Conservation (phyloP, 495 filamentous ascomycete genomes). For the Clohesyomyces aquaticus region DNA sequence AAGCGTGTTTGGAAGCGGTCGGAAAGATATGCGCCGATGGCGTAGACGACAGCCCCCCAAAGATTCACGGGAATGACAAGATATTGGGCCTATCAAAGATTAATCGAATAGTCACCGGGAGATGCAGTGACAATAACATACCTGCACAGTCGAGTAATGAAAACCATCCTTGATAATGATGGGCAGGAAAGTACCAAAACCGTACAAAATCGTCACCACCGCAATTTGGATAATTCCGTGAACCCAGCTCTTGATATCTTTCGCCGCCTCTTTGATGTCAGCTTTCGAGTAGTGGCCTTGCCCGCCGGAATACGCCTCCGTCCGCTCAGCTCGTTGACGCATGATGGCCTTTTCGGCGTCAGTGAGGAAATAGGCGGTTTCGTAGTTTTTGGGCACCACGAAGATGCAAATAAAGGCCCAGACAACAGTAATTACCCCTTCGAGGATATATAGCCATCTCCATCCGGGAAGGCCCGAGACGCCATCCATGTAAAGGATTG, state of each 20-base stretch:
- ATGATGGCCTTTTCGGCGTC: slow-evolving; percentile 35
- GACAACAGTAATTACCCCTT: slow-evolving; percentile 48
- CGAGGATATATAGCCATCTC: slow-evolving; percentile 50
- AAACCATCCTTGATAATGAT: slow-evolving; percentile 38
- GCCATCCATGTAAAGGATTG: slow-evolving; percentile 37
- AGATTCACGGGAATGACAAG: slow-evolving; percentile 41
- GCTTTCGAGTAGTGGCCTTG: slow-evolving; percentile 31
- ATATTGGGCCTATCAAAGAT: slow-evolving; percentile 37
- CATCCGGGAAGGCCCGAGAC: slow-evolving; percentile 26
- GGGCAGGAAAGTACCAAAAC: slow-evolving; percentile 38
- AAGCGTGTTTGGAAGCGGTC: slow-evolving; percentile 36
- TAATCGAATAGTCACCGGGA: no score
- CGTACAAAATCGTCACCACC: slow-evolving; percentile 38
- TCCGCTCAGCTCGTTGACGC: slow-evolving; percentile 33
- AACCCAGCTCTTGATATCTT: slow-evolving; percentile 34
- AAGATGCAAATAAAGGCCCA: slow-evolving; percentile 43
- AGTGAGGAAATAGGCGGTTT: slow-evolving; percentile 46
- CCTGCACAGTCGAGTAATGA: slow-evolving; percentile 33
- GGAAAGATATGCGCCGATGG: slow-evolving; percentile 34
- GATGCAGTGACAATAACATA: no score
- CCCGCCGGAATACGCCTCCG: slow-evolving; percentile 34
- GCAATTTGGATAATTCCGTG: slow-evolving; percentile 36
- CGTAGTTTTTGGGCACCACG: slow-evolving; percentile 47
- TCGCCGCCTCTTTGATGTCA: slow-evolving; percentile 35
- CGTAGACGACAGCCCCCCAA: slow-evolving; percentile 40